Evolutionary conservation across 176 grass and related monocot genomes (phyloP), one percentile per base, ranked within the genome.

Genomic region (Musa acuminata): DNA sequence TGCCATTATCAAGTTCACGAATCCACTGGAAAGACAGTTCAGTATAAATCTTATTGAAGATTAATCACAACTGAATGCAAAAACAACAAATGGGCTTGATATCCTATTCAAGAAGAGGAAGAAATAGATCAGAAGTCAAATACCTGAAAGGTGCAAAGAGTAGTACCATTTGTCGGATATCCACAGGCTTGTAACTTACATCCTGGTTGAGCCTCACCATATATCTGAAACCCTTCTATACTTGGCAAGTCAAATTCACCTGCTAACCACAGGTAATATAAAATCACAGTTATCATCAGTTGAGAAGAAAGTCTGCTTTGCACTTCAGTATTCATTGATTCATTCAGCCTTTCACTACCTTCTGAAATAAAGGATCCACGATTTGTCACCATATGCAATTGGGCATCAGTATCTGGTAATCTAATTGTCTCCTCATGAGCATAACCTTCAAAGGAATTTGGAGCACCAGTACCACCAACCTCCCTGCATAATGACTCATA

Each of bases 71-170:
- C 2, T 43, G 49, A 63, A 77, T 83, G 67, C 73, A 79, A 51
- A 83, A 77, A 64, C 60, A 16, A 19, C 64, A 84, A 62, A 29
- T 59, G 57, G 57, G 57, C 57, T 59, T 59, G n/a, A 20, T n/a
- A 16, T n/a, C 17, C 16, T 19, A 59, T 59, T 14, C 8, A 59
- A 14, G 8, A 8, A 59, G 17, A 59, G 16, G 16, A 1, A n/a
- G 17, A 59, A 59, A 59, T n/a, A 59, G 7, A 23, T 1, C 21
- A n/a, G 25, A 75, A 65, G 74, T 63, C 49, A 68, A 49, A 68
- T 84, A 99, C 95, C 90, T 99, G 95, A 81, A 99, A 99, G 88
- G 89, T 87, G 66, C 88, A 99, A 77, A 94, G 90, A 58, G 90
- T 99, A 62, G 95, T 99, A 68, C 95, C 95, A 80, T 99, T 94